Evolutionary conservation across 2,329 filamentous ascomycete genomes (phyloP).

Genomic region (Metarhizium anisopliae): DNA sequence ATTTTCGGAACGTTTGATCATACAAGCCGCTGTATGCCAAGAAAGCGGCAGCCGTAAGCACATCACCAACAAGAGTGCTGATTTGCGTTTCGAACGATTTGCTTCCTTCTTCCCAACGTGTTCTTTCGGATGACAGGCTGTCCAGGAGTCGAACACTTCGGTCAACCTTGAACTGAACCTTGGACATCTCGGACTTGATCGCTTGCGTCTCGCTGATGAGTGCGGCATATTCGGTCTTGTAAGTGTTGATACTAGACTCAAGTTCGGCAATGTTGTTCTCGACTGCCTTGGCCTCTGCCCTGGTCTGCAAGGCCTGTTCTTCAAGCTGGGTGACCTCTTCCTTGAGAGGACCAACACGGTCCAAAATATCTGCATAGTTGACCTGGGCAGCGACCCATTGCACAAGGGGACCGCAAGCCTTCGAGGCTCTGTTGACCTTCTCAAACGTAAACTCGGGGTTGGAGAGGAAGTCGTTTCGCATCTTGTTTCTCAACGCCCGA

Average conservation of each 20-base stretch:
- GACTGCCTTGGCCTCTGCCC: conserved; percentile 85
- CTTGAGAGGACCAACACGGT: conserved; percentile 84
- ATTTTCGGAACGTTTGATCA: conserved; percentile 95
- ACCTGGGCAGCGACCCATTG: conserved; percentile 97
- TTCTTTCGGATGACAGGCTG: conserved; percentile 87
- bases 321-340: conserved; percentile 84
- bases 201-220: conserved; percentile 95
- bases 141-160: conserved; percentile 90
- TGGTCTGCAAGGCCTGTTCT: conserved; percentile 81
- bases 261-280: conserved; percentile 77
- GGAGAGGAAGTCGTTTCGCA: conserved; percentile 85
- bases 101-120: conserved; percentile 93
- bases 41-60: conserved; percentile 93
- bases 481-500: conserved; percentile 67
- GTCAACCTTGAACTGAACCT: conserved; percentile 96
- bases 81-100: conserved; percentile 98
- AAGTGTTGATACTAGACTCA: conserved; percentile 84
- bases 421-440: conserved; percentile 90
- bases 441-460: conserved; percentile 96
- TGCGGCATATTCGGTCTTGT: conserved; percentile 92
- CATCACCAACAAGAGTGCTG: conserved; percentile 89
- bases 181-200: conserved; percentile 94
- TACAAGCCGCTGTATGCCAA: conserved; percentile 94
- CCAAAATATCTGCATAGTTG: conserved; percentile 93
- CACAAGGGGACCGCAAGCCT: conserved; percentile 91